phyloP scores from a whole-genome alignment of 164 flowering plant genomes.

The Kingdonia uniflora region DNA sequence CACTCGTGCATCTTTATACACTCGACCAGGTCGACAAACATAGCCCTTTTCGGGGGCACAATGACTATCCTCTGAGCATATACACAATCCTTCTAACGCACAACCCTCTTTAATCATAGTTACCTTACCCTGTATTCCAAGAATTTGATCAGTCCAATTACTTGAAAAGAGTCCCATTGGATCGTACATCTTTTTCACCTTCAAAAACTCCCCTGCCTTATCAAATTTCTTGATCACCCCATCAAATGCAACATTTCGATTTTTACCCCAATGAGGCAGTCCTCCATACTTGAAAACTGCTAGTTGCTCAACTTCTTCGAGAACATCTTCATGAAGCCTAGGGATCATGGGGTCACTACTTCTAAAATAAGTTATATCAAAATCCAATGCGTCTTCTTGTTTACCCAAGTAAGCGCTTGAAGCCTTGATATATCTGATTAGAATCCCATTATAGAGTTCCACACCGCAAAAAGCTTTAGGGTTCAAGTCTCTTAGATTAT shows the following conservation, averaged over 20 bases:
- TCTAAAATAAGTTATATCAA: conserved; percentile 63
- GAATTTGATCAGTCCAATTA: conserved; percentile 68
- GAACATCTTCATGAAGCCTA: conserved; percentile 41
- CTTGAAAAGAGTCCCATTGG: conserved; percentile 59
- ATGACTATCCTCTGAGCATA: conserved; percentile 53
- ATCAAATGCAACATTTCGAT: conserved; percentile 51
- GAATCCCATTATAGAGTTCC: conserved; percentile 62
- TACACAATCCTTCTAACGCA: conserved; percentile 72
- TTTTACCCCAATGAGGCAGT: conserved; percentile 80
- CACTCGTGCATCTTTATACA: conserved; percentile 57
- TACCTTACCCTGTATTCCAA: conserved; percentile 41
- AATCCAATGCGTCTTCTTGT: conserved; percentile 58
- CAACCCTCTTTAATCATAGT: conserved; percentile 44
- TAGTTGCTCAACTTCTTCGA: conserved; percentile 71
- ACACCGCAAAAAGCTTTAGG: conserved; percentile 55
- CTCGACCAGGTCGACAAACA: conserved; percentile 47
- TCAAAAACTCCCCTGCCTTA: conserved; percentile 32
- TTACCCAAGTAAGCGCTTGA: conserved; percentile 59
- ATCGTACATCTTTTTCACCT: conserved; percentile 45
- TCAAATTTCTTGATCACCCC: conserved; percentile 43
- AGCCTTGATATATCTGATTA: conserved; percentile 65
- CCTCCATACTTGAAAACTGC: conserved; percentile 59
- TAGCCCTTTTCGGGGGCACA: conserved; percentile 65
- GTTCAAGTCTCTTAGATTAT: conserved; percentile 29
- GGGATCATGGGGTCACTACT: conserved; percentile 45